phyloP scores from a whole-genome alignment of 257 asterid species.

The Penstemon newberryi region DNA sequence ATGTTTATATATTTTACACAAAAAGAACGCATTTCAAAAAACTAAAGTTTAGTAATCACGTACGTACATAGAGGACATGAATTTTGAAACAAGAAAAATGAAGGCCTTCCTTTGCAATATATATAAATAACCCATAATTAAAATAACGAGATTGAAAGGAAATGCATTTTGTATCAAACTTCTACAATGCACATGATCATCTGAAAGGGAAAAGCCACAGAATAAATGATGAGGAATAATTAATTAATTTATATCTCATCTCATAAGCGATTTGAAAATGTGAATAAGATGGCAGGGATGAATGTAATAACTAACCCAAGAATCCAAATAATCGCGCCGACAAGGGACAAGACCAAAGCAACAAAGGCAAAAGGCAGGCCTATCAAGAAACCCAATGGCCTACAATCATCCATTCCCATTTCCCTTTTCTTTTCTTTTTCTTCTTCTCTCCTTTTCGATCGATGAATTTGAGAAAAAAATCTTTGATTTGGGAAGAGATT shows the following conservation, averaged over 20 bases:
- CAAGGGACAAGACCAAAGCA: conserved; percentile 44
- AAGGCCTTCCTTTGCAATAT: too few species aligned
- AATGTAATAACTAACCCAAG: conserved; percentile 39
- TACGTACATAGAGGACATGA: too few species aligned
- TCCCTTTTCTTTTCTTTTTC: neutral
- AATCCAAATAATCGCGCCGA: conserved; percentile 57
- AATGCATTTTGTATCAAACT: too few species aligned
- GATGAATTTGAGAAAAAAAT: neutral
- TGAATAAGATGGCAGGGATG: neutral
- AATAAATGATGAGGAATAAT: neutral
- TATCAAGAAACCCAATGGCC: conserved; percentile 65
- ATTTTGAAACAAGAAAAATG: too few species aligned
- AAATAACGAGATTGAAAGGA: too few species aligned
- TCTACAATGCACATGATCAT: neutral
- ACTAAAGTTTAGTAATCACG: too few species aligned
- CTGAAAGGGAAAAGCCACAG: neutral
- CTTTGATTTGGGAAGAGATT: neutral
- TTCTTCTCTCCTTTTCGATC: neutral
- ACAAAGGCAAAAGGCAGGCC: conserved; percentile 57
- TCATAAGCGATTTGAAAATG: neutral
- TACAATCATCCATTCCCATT: conserved; percentile 40
- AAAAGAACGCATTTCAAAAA: too few species aligned
- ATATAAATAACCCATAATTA: too few species aligned
- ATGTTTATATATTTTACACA: too few species aligned
- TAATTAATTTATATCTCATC: neutral